Evolutionary conservation across 1,284 basidiomycete genomes (phyloP).

Genomic region (Neolentinus lepideus): DNA sequence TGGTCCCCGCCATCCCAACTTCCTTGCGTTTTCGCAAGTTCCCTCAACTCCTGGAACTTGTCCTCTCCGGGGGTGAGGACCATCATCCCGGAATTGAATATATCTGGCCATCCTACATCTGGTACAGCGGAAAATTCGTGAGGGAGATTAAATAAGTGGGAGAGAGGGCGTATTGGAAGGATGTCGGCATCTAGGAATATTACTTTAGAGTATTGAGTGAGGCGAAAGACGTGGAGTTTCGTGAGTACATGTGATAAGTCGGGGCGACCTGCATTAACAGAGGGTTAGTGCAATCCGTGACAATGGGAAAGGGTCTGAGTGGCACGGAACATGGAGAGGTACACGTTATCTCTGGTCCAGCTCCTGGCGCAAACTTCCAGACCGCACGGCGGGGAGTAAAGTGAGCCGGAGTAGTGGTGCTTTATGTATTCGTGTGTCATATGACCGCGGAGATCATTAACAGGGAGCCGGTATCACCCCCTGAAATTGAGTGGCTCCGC

Average conservation of each 20-base stretch:
- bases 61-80: slow-evolving; percentile 77
- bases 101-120: slow-evolving; percentile 98
- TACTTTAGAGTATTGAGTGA: slow-evolving; percentile 81
- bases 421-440: not conserved
- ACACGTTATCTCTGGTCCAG: not conserved
- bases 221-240: slow-evolving; percentile 92
- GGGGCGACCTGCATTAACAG: slow-evolving; percentile 63
- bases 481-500: not conserved
- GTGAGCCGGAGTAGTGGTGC: not conserved
- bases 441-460: not conserved
- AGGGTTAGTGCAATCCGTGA: not conserved
- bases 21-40: slow-evolving; percentile 68
- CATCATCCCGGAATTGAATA: slow-evolving; percentile 96
- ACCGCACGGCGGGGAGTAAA: not conserved
- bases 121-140: slow-evolving; percentile 85
- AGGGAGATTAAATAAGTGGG: slow-evolving; percentile 78
- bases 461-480: not conserved
- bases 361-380: not conserved
- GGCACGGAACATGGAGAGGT: not conserved
- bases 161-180: slow-evolving; percentile 81
- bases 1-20: slow-evolving; percentile 98
- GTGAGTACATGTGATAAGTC: slow-evolving; percentile 91
- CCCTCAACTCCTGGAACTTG: slow-evolving; percentile 73
- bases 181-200: slow-evolving; percentile 97
- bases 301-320: not conserved